phyloP scores from a whole-genome alignment of 257 asterid species.

The Verbascum thapsus region DNA sequence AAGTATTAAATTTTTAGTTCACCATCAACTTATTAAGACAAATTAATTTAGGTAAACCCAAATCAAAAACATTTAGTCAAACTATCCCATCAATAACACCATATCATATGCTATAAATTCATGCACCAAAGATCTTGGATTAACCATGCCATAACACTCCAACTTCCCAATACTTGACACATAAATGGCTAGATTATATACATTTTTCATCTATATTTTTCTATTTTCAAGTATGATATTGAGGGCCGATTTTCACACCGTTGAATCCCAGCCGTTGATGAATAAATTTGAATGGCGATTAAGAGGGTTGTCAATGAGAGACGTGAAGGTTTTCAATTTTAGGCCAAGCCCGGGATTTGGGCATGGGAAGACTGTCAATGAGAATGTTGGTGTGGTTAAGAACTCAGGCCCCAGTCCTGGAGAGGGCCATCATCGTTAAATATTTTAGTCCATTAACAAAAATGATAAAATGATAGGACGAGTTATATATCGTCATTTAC shows the following conservation, averaged over 20 bases:
- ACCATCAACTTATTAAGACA: slow-evolving; percentile 3
- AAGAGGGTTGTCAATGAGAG: not conserved
- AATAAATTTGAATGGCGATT: slow-evolving; percentile 6
- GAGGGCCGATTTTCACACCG: slow-evolving; percentile 1
- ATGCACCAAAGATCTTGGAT: slow-evolving; percentile 25
- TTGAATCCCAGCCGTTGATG: slow-evolving; percentile 19
- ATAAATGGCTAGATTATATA: slow-evolving; percentile 27
- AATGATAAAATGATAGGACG: too few species aligned
- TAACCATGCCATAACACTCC: not conserved
- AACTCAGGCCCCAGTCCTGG: slow-evolving; percentile 55
- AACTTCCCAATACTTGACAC: not conserved
- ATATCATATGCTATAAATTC: slow-evolving; percentile 36
- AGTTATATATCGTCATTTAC: too few species aligned
- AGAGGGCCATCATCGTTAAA: slow-evolving; percentile 38
- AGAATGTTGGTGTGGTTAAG: not conserved
- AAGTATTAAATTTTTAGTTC: slow-evolving; percentile 4
- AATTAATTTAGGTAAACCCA: not conserved
- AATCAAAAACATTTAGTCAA: slow-evolving; percentile 16
- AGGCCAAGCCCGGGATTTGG: slow-evolving; percentile 28
- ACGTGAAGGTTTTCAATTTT: not conserved
- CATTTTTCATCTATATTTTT: slow-evolving; percentile 22
- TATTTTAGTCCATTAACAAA: too few species aligned
- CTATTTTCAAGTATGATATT: slow-evolving; percentile 8
- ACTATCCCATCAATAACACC: slow-evolving; percentile 27
- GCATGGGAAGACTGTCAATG: slow-evolving; percentile 6